Base-by-base conservation (phyloP, 1,284 basidiomycete species). In the Sanghuangporus sanghuang region DNA sequence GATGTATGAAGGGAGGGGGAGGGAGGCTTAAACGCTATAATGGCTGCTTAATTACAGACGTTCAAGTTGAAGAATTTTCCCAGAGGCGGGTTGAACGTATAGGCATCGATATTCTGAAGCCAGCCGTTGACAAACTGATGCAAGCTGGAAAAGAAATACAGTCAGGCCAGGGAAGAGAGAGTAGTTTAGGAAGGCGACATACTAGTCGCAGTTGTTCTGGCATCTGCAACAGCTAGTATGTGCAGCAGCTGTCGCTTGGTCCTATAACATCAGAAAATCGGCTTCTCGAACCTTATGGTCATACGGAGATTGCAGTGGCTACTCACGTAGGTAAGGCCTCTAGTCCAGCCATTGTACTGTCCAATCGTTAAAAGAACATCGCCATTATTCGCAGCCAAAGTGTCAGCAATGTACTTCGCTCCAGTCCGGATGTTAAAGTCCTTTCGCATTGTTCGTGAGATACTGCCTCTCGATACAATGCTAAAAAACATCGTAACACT, bases 121-220 rank as follows among this genome's bases (percentile, higher is more conserved):
- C 90, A 95, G 36, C 91, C 93, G 71, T 95, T 95, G 69, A 90
- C 71, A 70, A 86, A 83, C 74, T 93, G 90, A 65, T 86, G 81
- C 21, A 93, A 72, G 75, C 93, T 94, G 71, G 72, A 71, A 63
- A 73, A 67, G 68, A 75, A 11, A 14, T 11, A 73, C 9, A 1
- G 64, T 71, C 39, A 72, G 74, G 75, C 53, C 49, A 42, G 67
- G 53, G 23, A 38, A n/a, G 54, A 52, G 14, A 53, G 12, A n/a
- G 9, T 5, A 57, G 38, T 57, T 57, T 52, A 32, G 49, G 27
- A 35, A 61, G 63, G 49, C 69, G 14, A 74, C 87, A 67, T 70
- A 89, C 88, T 91, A 91, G 74, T 91, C 90, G 35, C 87, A 76
- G 73, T 90, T 92, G 69, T 89, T 87, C 78, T 93, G 90, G 74